Conservation (phyloP, 805 yeast species). For the Teunomyces funiuensis region DNA sequence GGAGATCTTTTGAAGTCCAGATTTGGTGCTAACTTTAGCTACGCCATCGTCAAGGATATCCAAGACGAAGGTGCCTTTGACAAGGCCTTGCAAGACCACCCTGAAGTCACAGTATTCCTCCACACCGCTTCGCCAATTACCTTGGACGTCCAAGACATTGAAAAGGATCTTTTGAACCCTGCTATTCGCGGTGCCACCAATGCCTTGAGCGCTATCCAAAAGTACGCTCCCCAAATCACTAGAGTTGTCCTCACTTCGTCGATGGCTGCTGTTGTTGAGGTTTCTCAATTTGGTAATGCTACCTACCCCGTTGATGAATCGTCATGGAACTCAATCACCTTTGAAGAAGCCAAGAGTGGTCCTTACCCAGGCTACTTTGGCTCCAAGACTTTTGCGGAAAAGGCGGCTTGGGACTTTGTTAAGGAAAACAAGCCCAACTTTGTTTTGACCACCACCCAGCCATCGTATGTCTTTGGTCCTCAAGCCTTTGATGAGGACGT, state of each 20-base stretch:
- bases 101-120: constrained; percentile 14
- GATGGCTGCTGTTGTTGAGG: constrained; percentile 11
- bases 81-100: constrained; percentile 15
- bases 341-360: constrained; percentile 45
- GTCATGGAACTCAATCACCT: constrained; percentile 53
- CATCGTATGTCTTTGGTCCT: constrained; percentile 61
- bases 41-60: constrained; percentile 16
- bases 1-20: constrained; percentile 25
- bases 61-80: constrained; percentile 17
- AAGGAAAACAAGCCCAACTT: constrained; percentile 26
- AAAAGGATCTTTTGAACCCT: constrained; percentile 15
- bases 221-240: constrained; percentile 13
- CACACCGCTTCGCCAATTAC: constrained; percentile 19
- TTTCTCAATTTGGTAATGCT: constrained; percentile 7
- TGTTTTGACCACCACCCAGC: constrained; percentile 49
- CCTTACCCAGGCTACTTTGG: constrained; percentile 35
- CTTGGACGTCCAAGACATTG: constrained; percentile 12
- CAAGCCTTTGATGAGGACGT: constrained; percentile 40
- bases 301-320: constrained; percentile 40
- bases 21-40: constrained; percentile 10
- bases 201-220: constrained; percentile 14
- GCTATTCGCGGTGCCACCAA: constrained; percentile 16
- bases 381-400: constrained; percentile 18
- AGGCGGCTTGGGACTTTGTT: constrained; percentile 23
- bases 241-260: constrained; percentile 19